Evolutionary conservation across 371 early-diverging fungal species (phyloP).

Genomic region (Cokeromyces recurvatus): DNA sequence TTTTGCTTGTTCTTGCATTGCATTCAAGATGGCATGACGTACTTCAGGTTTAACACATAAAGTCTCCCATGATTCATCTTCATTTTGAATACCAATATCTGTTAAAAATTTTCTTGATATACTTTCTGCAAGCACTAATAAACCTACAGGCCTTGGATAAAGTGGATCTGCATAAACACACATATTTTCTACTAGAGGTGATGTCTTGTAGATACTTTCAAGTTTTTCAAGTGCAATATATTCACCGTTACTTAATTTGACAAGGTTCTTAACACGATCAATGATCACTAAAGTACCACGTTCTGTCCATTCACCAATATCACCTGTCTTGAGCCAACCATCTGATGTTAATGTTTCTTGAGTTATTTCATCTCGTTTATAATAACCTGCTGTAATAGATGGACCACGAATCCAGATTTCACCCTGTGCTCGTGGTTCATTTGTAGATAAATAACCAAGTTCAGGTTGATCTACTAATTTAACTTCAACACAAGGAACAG

Average conservation of each 20-base stretch:
- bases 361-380: conserved; percentile 65
- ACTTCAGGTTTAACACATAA: conserved; percentile 20
- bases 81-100: conserved; percentile 19
- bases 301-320: conserved; percentile 80
- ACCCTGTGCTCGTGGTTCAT: conserved; percentile 70
- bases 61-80: conserved; percentile 17
- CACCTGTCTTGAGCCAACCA: conserved; percentile 93
- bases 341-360: conserved; percentile 75
- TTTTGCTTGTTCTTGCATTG: conserved; percentile 29
- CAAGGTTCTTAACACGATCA: conserved; percentile 79
- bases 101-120: conserved; percentile 25
- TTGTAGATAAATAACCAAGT: conserved; percentile 66
- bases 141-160: conserved; percentile 62
- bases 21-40: conserved; percentile 14
- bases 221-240: conserved; percentile 98
- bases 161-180: conserved; percentile 83
- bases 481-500: conserved; percentile 79
- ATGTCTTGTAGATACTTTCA: conserved; percentile 87
- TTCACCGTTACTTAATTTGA: conserved; percentile 89
- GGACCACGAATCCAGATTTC: conserved; percentile 88
- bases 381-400: conserved; percentile 64
- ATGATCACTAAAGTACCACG: conserved; percentile 70
- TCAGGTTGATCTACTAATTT: conserved; percentile 90
- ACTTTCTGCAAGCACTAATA: conserved; percentile 67
- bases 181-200: conserved; percentile 71